phyloP scores from a whole-genome alignment of 495 filamentous ascomycete species.

The Corynascus novoguineensis region DNA sequence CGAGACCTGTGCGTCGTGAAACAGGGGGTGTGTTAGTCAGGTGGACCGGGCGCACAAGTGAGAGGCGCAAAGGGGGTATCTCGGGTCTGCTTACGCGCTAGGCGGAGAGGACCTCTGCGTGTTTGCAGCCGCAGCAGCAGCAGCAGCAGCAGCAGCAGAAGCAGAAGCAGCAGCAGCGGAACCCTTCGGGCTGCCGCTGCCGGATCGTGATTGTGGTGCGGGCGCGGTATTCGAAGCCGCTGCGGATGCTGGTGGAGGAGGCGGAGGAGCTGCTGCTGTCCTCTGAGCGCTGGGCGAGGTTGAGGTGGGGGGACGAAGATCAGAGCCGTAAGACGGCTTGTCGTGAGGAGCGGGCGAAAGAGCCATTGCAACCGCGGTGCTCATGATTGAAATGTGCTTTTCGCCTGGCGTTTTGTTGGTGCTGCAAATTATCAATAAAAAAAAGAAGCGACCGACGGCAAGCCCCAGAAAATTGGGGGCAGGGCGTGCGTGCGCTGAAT shows the following conservation, averaged over 20 bases:
- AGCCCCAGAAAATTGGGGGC: neutral
- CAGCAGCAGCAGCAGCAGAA: no score
- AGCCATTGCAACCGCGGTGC: slow-evolving; percentile 55
- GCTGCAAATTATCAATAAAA: no score
- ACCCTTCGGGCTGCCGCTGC: slow-evolving; percentile 47
- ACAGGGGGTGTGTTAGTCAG: slow-evolving; percentile 19
- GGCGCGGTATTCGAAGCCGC: slow-evolving; percentile 31
- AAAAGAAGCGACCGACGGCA: neutral
- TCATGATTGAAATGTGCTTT: slow-evolving; percentile 44
- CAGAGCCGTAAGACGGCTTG: slow-evolving; percentile 45
- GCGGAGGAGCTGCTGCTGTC: slow-evolving; percentile 35
- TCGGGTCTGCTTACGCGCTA: slow-evolving; percentile 44
- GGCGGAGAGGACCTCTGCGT: slow-evolving; percentile 45
- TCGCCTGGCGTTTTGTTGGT: slow-evolving; percentile 1
- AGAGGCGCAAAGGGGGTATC: slow-evolving; percentile 2
- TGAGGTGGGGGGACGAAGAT: slow-evolving; percentile 42
- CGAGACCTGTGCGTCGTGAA: slow-evolving; percentile 40
- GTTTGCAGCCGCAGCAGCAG: no score
- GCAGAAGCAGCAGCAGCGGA: no score
- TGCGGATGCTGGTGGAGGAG: slow-evolving; percentile 33
- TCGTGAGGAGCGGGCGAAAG: slow-evolving; percentile 56
- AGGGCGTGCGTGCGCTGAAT: neutral
- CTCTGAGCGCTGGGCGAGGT: slow-evolving; percentile 42
- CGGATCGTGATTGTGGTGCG: slow-evolving; percentile 36
- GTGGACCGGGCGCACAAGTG: slow-evolving; percentile 4